These are phyloP conservation scores for Taphrina communis DNA, from an alignment of 1,139 yeast species.

Conservation along the genomic window DNA sequence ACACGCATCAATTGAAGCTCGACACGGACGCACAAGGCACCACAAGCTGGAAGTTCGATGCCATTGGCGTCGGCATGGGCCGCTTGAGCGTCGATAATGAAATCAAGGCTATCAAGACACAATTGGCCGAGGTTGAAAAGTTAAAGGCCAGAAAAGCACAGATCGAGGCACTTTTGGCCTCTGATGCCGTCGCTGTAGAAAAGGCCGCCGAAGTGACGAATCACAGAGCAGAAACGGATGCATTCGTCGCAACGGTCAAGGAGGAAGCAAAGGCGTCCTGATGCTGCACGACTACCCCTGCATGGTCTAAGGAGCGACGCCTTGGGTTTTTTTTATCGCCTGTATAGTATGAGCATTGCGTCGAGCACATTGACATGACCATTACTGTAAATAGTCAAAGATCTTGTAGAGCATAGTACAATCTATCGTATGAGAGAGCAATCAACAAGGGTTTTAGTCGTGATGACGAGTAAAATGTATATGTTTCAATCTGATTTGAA, in stretches of 20 bases:
- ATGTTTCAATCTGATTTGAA: too few species aligned
- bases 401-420: background rate
- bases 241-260: background rate
- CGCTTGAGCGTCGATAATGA: slow-evolving; percentile 26
- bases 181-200: background rate
- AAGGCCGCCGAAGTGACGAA: background rate
- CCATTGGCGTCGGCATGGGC: slow-evolving; percentile 46
- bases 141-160: slow-evolving; percentile 12
- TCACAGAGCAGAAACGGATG: background rate
- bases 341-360: background rate
- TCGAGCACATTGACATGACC: background rate
- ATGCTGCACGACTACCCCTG: too few species aligned
- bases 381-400: background rate
- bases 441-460: too few species aligned
- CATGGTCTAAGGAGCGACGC: too few species aligned
- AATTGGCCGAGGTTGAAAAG: slow-evolving; percentile 42
- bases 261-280: background rate
- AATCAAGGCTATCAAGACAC: slow-evolving; percentile 15
- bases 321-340: too few species aligned
- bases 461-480: too few species aligned
- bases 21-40: slow-evolving; percentile 65
- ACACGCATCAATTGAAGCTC: slow-evolving; percentile 66
- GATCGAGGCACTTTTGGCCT: slow-evolving; percentile 22
- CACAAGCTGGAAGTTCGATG: slow-evolving; percentile 56
- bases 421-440: background rate